phyloP scores from a whole-genome alignment of 2,329 filamentous ascomycete genomes.

The Aspergillus udagawae region DNA sequence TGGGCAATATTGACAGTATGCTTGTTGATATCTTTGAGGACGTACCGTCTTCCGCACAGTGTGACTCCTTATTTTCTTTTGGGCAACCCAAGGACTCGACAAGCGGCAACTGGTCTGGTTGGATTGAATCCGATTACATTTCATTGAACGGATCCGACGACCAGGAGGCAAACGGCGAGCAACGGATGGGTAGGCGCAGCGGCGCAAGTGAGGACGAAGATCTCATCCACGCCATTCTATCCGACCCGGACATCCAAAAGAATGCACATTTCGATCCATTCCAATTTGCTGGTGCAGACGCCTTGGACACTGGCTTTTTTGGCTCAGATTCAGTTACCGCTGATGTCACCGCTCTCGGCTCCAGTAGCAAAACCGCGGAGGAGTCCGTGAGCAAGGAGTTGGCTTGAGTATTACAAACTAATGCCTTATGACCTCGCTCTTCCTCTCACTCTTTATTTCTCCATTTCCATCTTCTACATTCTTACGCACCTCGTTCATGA shows the following conservation, averaged over 20 bases:
- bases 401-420: conserved; percentile 1
- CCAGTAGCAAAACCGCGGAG: conserved; percentile 19
- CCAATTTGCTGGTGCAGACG: conserved; percentile 23
- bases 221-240: conserved; percentile 34
- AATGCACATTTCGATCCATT: conserved; percentile 29
- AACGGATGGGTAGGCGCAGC: neutral
- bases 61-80: conserved; percentile 27
- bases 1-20: conserved; percentile 32
- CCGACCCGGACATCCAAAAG: conserved; percentile 30
- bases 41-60: conserved; percentile 18
- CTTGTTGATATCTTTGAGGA: conserved; percentile 38
- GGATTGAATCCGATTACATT: conserved; percentile 34
- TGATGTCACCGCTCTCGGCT: conserved; percentile 18
- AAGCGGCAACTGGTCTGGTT: conserved; percentile 33
- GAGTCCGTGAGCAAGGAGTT: conserved; percentile 13
- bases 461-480: neutral
- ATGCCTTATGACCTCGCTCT: conserved; percentile 17
- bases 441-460: conserved; percentile 2
- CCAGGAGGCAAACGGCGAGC: conserved; percentile 12
- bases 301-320: conserved; percentile 36
- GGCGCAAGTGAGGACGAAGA: conserved; percentile 22
- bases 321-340: conserved; percentile 30
- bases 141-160: conserved; percentile 28
- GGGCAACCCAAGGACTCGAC: conserved; percentile 19
- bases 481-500: neutral